Base-by-base conservation (phyloP, 78 protist species). In the Dictyostelium citrinum region DNA sequence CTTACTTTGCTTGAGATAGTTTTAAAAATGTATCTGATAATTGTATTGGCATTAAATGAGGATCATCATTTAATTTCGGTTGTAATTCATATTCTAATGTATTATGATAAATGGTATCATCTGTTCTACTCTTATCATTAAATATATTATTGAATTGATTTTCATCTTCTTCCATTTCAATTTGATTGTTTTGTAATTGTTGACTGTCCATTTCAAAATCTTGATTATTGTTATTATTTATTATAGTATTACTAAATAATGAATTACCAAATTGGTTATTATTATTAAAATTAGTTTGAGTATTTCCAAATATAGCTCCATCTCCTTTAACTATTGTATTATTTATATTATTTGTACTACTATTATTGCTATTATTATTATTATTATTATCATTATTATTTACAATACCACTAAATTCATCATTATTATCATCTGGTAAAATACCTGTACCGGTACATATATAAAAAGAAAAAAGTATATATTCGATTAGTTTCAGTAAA, bases 351-450 rank as follows among this genome's bases (percentile, higher is more conserved):
- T 35, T 58, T 22, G 22, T 76, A 45, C 20, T 76, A 68, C 31
- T 33, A 70, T 70, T 46, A 14, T 46, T 46, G 0, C 1, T 46
- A 14, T 49, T 49, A 49, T 49, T 49, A 16, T 49, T 49, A 16
- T 16, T 49, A 0, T 1, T 49, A 16, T 33, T 33, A 70, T 29
- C 11, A 33, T 45, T 16, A 39, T 77, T 64, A 27, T 22, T 24
- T 55, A 55, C 64, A 55, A 55, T 55, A 4, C 64, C 27, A 55
- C 64, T 7, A 55, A 55, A 55, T 20, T n/a, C 35, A 24, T 78
- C 83, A 46, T 78, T 64, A 3, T 41, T 60, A 67, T 82, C 90
- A 29, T 82, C 79, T 67, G 90, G 90, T 67, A 82, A 45, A 11
- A 82, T 68, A 68, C 71, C 90, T 82, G 43, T 39, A 58, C 14